phyloP scores from a whole-genome alignment of 306 rosid species.

The Coriaria nepalensis region DNA sequence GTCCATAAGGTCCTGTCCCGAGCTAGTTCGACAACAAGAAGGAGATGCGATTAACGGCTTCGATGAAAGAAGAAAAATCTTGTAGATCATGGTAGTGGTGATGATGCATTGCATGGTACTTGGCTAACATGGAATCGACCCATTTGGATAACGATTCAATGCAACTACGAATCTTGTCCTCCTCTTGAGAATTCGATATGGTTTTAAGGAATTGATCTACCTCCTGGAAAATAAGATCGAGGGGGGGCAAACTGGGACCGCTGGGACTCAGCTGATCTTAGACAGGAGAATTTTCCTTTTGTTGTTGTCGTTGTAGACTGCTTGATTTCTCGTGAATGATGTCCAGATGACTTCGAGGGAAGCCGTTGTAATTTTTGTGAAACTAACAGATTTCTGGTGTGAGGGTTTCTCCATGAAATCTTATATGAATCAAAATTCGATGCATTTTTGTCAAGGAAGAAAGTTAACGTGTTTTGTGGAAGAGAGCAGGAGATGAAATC shows the following conservation, averaged over 20 bases:
- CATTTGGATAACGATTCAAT: conserved; percentile 19
- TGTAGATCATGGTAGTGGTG: conserved; percentile 20
- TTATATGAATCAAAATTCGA: too few relatives aligned
- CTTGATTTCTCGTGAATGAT: conserved; percentile 6
- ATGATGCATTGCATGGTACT: conserved; percentile 11
- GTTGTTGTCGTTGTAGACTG: not conserved
- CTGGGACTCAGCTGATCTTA: not conserved
- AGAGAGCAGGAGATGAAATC: too few relatives aligned
- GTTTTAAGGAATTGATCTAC: conserved; percentile 32
- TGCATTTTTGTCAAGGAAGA: too few relatives aligned
- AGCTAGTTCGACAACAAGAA: conserved; percentile 16
- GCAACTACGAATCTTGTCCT: conserved; percentile 18
- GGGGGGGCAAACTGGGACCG: not conserved
- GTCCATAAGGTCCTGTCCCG: not conserved
- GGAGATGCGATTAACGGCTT: conserved; percentile 24
- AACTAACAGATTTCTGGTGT: conserved; percentile 15
- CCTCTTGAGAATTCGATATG: not conserved
- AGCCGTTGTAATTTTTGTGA: conserved; percentile 1
- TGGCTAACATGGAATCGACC: conserved; percentile 25
- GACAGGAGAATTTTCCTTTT: not conserved
- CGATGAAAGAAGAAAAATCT: conserved; percentile 21
- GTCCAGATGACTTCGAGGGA: conserved; percentile 2
- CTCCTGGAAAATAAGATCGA: conserved; percentile 22
- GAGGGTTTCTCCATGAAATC: conserved; percentile 21
- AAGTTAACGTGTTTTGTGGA: too few relatives aligned